Evolutionary conservation across 2,329 filamentous ascomycete species (phyloP).

Genomic region (Neoarthrinium moseri): DNA sequence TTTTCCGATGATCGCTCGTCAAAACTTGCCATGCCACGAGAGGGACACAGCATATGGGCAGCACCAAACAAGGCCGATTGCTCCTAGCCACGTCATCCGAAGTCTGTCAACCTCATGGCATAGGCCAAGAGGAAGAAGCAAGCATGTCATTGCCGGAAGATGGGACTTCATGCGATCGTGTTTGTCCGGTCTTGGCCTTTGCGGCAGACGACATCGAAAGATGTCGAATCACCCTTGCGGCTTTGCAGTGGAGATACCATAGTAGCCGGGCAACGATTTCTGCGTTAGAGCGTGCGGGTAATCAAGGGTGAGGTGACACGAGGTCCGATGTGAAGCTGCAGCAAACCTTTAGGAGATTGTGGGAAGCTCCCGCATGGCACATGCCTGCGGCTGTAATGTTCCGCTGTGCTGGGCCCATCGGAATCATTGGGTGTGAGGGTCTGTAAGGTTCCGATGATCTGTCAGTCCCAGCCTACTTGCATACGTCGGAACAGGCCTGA

Average conservation of each 20-base stretch:
- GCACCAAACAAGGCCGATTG: neutral
- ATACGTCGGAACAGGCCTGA: neutral
- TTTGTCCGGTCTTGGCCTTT: neutral
- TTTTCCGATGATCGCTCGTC: neutral
- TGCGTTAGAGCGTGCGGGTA: neutral
- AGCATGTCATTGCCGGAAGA: neutral
- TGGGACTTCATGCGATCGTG: neutral
- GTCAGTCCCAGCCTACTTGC: neutral
- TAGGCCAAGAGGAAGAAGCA: no score
- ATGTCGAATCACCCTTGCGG: neutral
- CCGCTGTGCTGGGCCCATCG: slow-evolving; percentile 3
- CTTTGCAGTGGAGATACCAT: neutral
- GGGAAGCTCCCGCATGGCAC: slow-evolving; percentile 15
- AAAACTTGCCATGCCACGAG: slow-evolving; percentile 2
- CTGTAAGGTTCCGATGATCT: neutral
- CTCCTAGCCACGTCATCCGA: slow-evolving; percentile 8
- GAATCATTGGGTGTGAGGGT: neutral
- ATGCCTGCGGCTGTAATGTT: slow-evolving; percentile 14
- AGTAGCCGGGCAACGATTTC: neutral
- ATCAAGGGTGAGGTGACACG: neutral
- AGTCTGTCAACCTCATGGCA: neutral
- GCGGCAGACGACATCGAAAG: neutral
- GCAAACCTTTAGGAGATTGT: slow-evolving; percentile 27
- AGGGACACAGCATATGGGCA: neutral
- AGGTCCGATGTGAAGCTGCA: slow-evolving; percentile 22